Evolutionary conservation across 177 flowering plant species (phyloP), one percentile per base, ranked within the genome.

Genomic region (Vitis hybrid): DNA sequence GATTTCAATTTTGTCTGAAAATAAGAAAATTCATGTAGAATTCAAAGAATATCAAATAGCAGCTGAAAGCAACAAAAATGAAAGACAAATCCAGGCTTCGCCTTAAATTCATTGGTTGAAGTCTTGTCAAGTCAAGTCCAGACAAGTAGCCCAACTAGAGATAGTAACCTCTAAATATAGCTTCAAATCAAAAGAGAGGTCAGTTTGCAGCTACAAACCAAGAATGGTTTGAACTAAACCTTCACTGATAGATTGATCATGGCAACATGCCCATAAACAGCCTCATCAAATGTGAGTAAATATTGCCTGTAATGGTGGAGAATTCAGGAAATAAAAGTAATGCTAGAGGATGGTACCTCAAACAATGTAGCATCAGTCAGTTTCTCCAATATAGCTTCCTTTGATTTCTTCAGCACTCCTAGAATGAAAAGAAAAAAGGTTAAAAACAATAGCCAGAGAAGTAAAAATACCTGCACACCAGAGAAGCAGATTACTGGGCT

Each of bases 381-480:
- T 44, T 81, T 82, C 70, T 75, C 72, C 72, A 85, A 44, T 65
- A 94, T 87, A 51, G 70, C 70, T 22, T 87, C 86, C 79, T 88
- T 83, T 51, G 90, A 87, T 71, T 81, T 82, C 85, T 96, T 94
- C 69, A 96, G 79, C 77, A 92, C 84, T 65, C 98, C 98, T 96
- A 53, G 66, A 75, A 63, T 65, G 65, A 52, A 14, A 68, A 61
- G 31, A 28, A 59, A 52, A 57, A 24, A 60, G 10, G 66, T 53
- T 31, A 60, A 18, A 62, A 49, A 17, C 50, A 33, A 22, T 4
- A 63, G 20, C 12, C 28, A 60, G n/a, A 62, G 62, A 71, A 31
- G n/a, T 50, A 24, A 8, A 13, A 1, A 56, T 68, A 28, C 20
- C 56, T 51, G 3, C 52, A 24, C 28, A 24, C 12, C 28, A 60